Evolutionary conservation across 1,139 yeast species (phyloP), one percentile per base, ranked within the genome.

Genomic region (Candida tropicalis): DNA sequence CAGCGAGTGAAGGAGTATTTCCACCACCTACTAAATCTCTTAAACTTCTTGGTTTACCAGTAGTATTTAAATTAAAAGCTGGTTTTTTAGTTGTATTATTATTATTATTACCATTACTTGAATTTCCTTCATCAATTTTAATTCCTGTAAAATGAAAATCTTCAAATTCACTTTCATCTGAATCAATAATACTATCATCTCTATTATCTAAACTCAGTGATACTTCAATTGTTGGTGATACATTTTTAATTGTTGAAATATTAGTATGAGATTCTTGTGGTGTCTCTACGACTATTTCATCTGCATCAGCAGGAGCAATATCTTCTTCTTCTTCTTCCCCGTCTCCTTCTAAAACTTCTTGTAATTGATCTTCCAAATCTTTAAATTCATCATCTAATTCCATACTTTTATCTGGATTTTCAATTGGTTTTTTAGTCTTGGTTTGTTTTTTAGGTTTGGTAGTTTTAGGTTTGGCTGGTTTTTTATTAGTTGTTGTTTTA

Each of bases 341-440:
- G 7, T 59, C 59, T 35, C 61, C 66, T 35, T 62, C 75, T 34
- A 73, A 53, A 2, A 71, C 75, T 50, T 73, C 76, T 45, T 71
- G 66, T 29, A 73, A 56, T 50, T 73, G 75, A 47, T 71, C 72
- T 47, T 73, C 79, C 31, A 73, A 59, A 46, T 72, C 77, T 38
- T 68, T 65, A 47, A 73, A 73, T 23, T 73, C 78, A 51, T 73
- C 77, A 34, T 66, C 73, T 45, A 63, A 49, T 31, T 63, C 70
- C 40, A 49, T 47, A 13, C 36, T 36, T 12, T 27, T 32, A 26
- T 45, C 45, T 20, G 24, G 22, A 48, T 28, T 34, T 8, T 42
- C 43, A 22, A 35, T 38, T 24, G 37, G 33, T 39, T 38, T 29
- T 15, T 26, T 26, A 20, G 9, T 11, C 31, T 32, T 23, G 5